Conservation (phyloP, 108 stramenopile genomes). For the Craspedostauros australis region DNA sequence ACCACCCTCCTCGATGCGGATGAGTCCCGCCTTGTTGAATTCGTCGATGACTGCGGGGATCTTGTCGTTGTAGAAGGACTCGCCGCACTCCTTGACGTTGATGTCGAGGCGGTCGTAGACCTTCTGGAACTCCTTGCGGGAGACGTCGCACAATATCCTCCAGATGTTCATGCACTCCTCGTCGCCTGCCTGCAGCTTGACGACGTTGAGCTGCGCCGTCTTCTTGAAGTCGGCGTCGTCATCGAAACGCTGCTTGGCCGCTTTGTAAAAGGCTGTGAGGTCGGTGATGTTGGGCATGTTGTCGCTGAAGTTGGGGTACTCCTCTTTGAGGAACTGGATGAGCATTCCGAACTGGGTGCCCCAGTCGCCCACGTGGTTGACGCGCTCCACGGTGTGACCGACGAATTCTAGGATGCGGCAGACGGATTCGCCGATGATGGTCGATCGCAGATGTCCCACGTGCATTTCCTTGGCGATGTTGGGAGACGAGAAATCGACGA, state of each 20-base stretch:
- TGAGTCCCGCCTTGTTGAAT: slow-evolving; percentile 60
- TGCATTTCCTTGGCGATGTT: slow-evolving; percentile 99
- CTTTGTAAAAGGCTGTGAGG: slow-evolving; percentile 97
- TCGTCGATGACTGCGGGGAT: slow-evolving; percentile 93
- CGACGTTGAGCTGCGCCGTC: slow-evolving; percentile 89
- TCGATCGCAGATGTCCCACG: slow-evolving; percentile 97
- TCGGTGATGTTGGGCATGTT: slow-evolving; percentile 87
- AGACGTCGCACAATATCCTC: slow-evolving; percentile 92
- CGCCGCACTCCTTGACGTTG: slow-evolving; percentile 88
- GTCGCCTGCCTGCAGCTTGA: slow-evolving; percentile 95
- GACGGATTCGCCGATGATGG: slow-evolving; percentile 97
- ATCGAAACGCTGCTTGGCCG: slow-evolving; percentile 90
- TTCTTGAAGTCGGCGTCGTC: slow-evolving; percentile 94
- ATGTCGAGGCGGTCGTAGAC: slow-evolving; percentile 97
- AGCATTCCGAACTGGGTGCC: slow-evolving; percentile 99
- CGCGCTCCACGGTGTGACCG: slow-evolving; percentile 82
- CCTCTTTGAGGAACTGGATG: slow-evolving; percentile 96
- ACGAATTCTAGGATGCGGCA: slow-evolving; percentile 93
- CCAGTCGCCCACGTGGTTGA: slow-evolving; percentile 99
- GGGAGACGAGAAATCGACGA: slow-evolving; percentile 97
- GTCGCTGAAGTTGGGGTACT: slow-evolving; percentile 66
- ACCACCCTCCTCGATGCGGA: slow-evolving; percentile 83
- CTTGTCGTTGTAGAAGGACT: slow-evolving; percentile 98
- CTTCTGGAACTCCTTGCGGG: slow-evolving; percentile 92
- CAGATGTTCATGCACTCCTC: slow-evolving; percentile 84